Conservation (phyloP, 371 early-diverging fungal genomes). For the Dichotomocladium elegans region DNA sequence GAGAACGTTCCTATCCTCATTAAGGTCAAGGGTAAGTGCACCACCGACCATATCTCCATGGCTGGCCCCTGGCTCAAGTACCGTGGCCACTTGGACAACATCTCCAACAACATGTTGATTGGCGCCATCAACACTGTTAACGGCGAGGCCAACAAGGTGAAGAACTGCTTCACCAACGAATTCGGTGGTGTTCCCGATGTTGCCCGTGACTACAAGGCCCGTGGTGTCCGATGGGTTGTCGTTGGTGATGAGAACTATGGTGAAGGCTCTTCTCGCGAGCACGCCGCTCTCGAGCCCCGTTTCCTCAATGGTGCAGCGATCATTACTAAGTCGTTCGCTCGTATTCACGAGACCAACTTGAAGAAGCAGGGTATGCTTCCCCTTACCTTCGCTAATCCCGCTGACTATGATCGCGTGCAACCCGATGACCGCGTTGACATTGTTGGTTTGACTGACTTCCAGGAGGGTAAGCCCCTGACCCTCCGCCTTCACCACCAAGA, state of each 20-base stretch:
- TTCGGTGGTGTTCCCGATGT: constrained; percentile 85
- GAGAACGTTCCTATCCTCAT: constrained; percentile 77
- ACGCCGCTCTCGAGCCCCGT: constrained; percentile 91
- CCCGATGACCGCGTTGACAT: constrained; percentile 72
- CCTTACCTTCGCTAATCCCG: constrained; percentile 86
- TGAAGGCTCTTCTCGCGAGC: constrained; percentile 95
- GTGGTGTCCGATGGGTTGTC: constrained; percentile 80
- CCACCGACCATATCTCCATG: constrained; percentile 76
- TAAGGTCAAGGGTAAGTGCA: constrained; percentile 96
- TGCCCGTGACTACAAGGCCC: constrained; percentile 84
- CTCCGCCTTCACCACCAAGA: constrained; percentile 62
- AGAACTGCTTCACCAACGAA: constrained; percentile 63
- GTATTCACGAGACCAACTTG: constrained; percentile 98
- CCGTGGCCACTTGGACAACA: constrained; percentile 74
- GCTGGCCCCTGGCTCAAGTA: constrained; percentile 95
- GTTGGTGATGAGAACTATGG: constrained; percentile 96
- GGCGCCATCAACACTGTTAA: constrained; percentile 87
- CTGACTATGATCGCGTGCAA: constrained; percentile 79
- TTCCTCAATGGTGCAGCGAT: constrained; percentile 82
- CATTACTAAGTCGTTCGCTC: constrained; percentile 92
- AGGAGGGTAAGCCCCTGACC: constrained; percentile 70
- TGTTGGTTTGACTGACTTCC: constrained; percentile 67
- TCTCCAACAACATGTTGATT: constrained; percentile 89
- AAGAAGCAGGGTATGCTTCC: constrained; percentile 98
- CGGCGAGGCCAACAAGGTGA: constrained; percentile 66